Conservation (phyloP, 2,329 filamentous ascomycete genomes). For the Immersiporthe knoxdaviesiana region DNA sequence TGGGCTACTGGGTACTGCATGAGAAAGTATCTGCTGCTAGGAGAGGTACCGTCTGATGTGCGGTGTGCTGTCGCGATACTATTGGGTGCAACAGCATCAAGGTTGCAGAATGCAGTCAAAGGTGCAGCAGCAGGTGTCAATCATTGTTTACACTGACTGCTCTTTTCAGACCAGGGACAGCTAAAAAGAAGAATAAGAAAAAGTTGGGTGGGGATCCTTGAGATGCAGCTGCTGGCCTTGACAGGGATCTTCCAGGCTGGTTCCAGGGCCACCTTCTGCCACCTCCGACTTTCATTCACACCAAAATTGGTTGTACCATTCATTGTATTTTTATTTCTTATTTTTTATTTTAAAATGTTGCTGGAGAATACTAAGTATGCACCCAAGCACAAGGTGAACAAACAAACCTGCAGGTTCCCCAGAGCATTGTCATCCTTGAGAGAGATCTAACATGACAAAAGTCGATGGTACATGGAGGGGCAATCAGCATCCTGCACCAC, state of each 20-base stretch:
- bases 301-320: background rate
- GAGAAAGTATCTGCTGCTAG: background rate
- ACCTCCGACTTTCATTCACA: background rate
- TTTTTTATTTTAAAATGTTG: background rate
- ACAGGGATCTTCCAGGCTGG: background rate
- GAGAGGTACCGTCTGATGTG: background rate
- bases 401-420: background rate
- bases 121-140: background rate
- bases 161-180: background rate
- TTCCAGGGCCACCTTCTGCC: background rate
- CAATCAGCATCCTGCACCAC: background rate
- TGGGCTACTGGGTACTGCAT: background rate
- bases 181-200: background rate
- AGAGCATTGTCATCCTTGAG: background rate
- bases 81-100: constrained; percentile 1
- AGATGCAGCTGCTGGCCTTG: background rate
- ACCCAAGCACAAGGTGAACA: background rate
- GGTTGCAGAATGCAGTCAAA: constrained; percentile 8
- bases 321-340: background rate
- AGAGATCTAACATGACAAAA: background rate
- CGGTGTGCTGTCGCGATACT: constrained; percentile 10
- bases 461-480: background rate
- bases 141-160: background rate
- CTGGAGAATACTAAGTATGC: background rate
- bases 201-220: background rate